Conservation (phyloP, 2,329 filamentous ascomycete genomes). For the Cytospora paraplurivora region DNA sequence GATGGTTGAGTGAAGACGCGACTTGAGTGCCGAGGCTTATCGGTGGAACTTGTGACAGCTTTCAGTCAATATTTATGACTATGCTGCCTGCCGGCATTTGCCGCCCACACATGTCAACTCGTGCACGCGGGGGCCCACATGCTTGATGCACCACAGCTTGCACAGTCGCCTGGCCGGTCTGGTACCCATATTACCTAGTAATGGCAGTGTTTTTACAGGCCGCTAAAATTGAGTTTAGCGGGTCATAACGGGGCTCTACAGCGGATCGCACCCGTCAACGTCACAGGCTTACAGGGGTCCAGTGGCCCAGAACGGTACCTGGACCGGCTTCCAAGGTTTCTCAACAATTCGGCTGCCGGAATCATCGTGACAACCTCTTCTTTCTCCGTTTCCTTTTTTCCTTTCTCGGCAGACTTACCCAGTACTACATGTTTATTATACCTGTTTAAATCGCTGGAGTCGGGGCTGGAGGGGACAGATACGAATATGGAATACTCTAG, state of each 20-base stretch:
- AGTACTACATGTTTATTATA: neutral
- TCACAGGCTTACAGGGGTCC: slow-evolving; percentile 1
- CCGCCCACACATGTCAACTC: neutral
- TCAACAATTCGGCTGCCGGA: slow-evolving; percentile 6
- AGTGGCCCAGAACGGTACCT: slow-evolving; percentile 1
- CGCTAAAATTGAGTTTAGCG: neutral
- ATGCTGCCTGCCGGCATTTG: neutral
- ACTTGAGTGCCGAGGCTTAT: neutral
- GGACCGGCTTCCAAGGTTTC: neutral
- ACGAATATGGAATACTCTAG: slow-evolving; percentile 39
- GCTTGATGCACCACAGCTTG: too few relatives aligned
- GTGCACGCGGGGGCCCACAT: neutral
- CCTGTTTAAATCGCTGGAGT: neutral
- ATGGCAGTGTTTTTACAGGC: slow-evolving; percentile 6
- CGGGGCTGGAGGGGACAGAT: slow-evolving; percentile 15
- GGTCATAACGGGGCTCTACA: neutral
- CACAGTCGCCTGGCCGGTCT: too few relatives aligned
- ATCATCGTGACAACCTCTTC: neutral
- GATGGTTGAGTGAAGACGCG: neutral
- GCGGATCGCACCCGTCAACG: neutral
- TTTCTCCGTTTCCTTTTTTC: slow-evolving; percentile 6
- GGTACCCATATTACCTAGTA: neutral
- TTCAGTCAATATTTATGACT: too few relatives aligned
- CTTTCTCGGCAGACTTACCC: neutral
- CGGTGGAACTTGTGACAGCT: neutral